Evolutionary conservation across 129 eudicot species (phyloP).

Genomic region (Flaveria linearis): DNA sequence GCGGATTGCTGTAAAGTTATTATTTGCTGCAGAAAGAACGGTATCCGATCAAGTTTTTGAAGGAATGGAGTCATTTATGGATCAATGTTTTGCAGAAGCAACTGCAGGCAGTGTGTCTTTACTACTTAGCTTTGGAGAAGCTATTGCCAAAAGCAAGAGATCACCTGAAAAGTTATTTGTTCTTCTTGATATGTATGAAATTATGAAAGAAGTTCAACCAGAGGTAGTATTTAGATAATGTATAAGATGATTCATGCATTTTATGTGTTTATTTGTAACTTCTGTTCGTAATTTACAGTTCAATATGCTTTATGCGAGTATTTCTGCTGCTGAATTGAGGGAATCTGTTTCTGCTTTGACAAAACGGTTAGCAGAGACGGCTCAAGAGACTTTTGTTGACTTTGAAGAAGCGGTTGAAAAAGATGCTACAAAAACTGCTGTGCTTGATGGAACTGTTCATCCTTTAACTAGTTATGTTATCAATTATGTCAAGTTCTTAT

Average conservation of each 20-base stretch:
- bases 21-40: slow-evolving; percentile 76
- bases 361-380: slow-evolving; percentile 79
- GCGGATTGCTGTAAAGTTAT: slow-evolving; percentile 83
- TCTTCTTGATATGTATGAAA: slow-evolving; percentile 95
- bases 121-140: slow-evolving; percentile 92
- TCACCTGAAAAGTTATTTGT: slow-evolving; percentile 94
- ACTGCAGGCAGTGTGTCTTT: slow-evolving; percentile 58
- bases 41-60: slow-evolving; percentile 78
- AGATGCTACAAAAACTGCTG: slow-evolving; percentile 87
- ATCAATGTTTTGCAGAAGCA: slow-evolving; percentile 76
- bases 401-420: slow-evolving; percentile 95
- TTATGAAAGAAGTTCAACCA: slow-evolving; percentile 87
- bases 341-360: slow-evolving; percentile 67
- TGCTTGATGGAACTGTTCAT: slow-evolving; percentile 94
- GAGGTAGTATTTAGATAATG: slow-evolving; percentile 52
- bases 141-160: slow-evolving; percentile 87
- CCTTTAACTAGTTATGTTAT: slow-evolving; percentile 95
- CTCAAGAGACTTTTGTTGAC: slow-evolving; percentile 83
- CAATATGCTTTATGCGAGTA: slow-evolving; percentile 58
- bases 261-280: not conserved
- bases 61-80: slow-evolving; percentile 62
- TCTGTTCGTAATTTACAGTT: slow-evolving; percentile 45
- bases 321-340: slow-evolving; percentile 67
- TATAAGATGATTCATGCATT: not conserved
- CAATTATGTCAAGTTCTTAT: slow-evolving; percentile 88